phyloP scores from a whole-genome alignment of 2,329 filamentous ascomycete genomes.

The Diplodia sapinea region DNA sequence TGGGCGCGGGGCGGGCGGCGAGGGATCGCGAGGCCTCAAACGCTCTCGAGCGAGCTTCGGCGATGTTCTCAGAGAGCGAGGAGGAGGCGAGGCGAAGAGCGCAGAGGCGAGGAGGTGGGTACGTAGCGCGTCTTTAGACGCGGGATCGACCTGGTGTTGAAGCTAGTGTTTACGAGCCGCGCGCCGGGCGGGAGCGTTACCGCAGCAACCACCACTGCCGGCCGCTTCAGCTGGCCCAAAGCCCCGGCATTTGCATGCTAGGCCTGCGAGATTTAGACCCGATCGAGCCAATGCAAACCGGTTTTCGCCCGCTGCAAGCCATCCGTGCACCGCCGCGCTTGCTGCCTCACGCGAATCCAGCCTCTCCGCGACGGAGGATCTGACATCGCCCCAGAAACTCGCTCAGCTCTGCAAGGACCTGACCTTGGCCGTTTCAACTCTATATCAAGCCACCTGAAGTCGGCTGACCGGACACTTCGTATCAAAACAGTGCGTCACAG shows the following conservation, averaged over 20 bases:
- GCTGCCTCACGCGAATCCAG: conserved; percentile 13
- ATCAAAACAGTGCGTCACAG: background rate
- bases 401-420: conserved; percentile 23
- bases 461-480: background rate
- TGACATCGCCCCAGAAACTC: conserved; percentile 18
- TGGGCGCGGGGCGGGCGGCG: conserved; percentile 3
- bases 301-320: conserved; percentile 22
- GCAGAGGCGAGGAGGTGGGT: conserved; percentile 12
- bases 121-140: conserved; percentile 29
- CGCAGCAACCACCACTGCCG: conserved; percentile 18
- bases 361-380: conserved; percentile 9
- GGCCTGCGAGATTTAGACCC: conserved; percentile 18
- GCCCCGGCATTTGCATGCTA: conserved; percentile 17
- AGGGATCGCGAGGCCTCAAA: background rate
- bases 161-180: conserved; percentile 13
- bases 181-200: conserved; percentile 14
- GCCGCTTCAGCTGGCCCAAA: background rate
- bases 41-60: conserved; percentile 7
- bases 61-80: conserved; percentile 8
- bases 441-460: background rate
- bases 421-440: conserved; percentile 2
- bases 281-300: conserved; percentile 25
- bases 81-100: conserved; percentile 4
- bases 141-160: conserved; percentile 26
- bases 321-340: conserved; percentile 23